These are phyloP conservation scores for Metschnikowia colocasiae DNA, from an alignment of 805 yeast species.

Conservation along the genomic window DNA sequence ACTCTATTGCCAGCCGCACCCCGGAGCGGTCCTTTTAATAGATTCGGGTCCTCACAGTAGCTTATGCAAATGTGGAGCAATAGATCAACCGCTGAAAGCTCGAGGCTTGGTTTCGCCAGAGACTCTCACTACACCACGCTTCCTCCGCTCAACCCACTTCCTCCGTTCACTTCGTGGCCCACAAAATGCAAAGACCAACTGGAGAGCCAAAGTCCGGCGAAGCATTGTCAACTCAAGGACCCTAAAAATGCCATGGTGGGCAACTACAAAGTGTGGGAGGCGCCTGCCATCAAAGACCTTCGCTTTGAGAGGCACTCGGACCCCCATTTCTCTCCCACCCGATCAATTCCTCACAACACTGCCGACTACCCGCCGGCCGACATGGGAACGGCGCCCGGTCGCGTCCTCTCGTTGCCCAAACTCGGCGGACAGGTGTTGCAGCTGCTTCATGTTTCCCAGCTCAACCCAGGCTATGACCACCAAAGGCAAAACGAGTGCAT, in stretches of 20 bases:
- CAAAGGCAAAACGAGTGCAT: not conserved
- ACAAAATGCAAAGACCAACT: not conserved
- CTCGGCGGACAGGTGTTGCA: not conserved
- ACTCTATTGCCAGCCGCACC: constrained; percentile 3
- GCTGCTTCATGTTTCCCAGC: not conserved
- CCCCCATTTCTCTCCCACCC: not conserved
- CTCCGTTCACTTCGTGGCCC: not conserved
- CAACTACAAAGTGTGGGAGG: not conserved
- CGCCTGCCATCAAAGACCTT: not conserved
- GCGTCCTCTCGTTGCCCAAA: not conserved
- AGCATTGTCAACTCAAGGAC: not conserved
- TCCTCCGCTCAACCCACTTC: not conserved
- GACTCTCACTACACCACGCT: not conserved
- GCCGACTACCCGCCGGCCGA: not conserved
- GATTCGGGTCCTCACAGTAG: not conserved
- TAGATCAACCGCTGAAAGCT: not conserved
- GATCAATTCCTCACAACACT: not conserved
- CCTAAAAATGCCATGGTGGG: not conserved
- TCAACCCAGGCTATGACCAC: not conserved
- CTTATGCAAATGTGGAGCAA: constrained; percentile 1
- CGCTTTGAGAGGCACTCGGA: not conserved
- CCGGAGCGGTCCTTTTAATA: not conserved
- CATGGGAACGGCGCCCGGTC: not conserved
- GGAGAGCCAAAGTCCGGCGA: not conserved
- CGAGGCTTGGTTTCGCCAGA: not conserved